Evolutionary conservation across 768 basidiomycete species (phyloP).

Genomic region (Tricholoma sp.): DNA sequence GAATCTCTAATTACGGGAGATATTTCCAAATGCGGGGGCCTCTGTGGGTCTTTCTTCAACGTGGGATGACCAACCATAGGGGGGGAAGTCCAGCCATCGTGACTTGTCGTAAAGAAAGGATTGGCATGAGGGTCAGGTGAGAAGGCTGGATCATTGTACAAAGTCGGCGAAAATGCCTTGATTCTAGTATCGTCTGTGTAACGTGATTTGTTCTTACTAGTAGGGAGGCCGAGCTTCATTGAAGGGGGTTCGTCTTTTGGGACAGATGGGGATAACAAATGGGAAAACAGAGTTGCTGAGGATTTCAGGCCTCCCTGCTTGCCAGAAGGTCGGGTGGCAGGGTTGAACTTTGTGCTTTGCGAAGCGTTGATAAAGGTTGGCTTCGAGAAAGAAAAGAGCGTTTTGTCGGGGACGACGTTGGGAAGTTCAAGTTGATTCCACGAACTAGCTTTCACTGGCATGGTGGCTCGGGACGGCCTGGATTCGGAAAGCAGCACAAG

Average conservation of each 20-base stretch:
- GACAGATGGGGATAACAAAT: constrained; percentile 13
- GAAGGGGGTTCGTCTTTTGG: constrained; percentile 2
- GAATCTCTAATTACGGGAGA: constrained; percentile 10
- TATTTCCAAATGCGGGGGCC: not conserved
- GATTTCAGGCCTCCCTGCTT: not conserved
- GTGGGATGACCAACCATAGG: constrained; percentile 29
- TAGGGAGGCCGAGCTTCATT: not conserved
- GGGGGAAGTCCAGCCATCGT: constrained; percentile 20
- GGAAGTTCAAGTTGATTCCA: not conserved
- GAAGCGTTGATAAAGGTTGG: not conserved
- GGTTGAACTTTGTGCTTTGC: constrained; percentile 1
- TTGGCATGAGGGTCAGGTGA: constrained; percentile 49
- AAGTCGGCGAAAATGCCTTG: constrained; percentile 21
- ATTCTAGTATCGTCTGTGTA: not conserved
- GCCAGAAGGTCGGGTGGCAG: constrained; percentile 2
- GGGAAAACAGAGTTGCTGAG: constrained; percentile 9
- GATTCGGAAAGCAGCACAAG: not conserved
- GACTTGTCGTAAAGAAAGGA: constrained; percentile 34
- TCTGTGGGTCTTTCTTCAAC: constrained; percentile 13
- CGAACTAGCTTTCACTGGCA: not conserved
- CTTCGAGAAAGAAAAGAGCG: not conserved
- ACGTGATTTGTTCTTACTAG: not conserved
- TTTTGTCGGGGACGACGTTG: not conserved
- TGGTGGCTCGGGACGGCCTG: not conserved
- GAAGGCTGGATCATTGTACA: constrained; percentile 54